These are phyloP conservation scores for Monilinia fructicola DNA, from an alignment of 2,329 filamentous ascomycete species.

Conservation along the genomic window DNA sequence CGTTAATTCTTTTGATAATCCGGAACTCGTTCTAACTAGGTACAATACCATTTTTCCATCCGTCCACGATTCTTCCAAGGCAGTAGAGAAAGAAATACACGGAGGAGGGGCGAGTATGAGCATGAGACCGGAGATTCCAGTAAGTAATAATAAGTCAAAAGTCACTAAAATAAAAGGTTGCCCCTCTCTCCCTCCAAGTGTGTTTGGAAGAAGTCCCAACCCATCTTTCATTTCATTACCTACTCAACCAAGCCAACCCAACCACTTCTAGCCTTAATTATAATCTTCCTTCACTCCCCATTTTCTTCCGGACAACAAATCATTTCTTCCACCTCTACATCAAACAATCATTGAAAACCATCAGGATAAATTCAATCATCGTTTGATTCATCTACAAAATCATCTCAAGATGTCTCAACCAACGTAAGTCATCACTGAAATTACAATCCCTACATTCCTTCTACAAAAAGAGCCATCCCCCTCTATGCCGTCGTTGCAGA, in stretches of 20 bases:
- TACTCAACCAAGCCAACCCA: not conserved
- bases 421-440: conserved; percentile 61
- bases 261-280: not conserved
- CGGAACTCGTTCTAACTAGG: not conserved
- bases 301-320: not conserved
- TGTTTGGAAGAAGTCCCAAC: too few relatives aligned
- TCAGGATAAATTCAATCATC: conserved; percentile 22
- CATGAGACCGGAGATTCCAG: conserved; percentile 8
- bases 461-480: not conserved
- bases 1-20: not conserved
- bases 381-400: conserved; percentile 23
- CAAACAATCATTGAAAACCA: conserved; percentile 20
- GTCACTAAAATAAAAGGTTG: conserved; percentile 5
- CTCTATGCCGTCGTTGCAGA: conserved; percentile 1
- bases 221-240: conserved; percentile 5
- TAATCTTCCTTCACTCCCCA: not conserved
- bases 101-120: not conserved
- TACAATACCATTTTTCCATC: too few relatives aligned
- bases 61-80: too few relatives aligned
- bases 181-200: not conserved
- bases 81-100: too few relatives aligned
- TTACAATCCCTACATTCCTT: conserved; percentile 35
- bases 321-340: conserved; percentile 6
- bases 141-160: conserved; percentile 8
- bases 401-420: conserved; percentile 41